Evolutionary conservation across 2,329 filamentous ascomycete genomes (phyloP).

Genomic region (Diaporthe nobilis): DNA sequence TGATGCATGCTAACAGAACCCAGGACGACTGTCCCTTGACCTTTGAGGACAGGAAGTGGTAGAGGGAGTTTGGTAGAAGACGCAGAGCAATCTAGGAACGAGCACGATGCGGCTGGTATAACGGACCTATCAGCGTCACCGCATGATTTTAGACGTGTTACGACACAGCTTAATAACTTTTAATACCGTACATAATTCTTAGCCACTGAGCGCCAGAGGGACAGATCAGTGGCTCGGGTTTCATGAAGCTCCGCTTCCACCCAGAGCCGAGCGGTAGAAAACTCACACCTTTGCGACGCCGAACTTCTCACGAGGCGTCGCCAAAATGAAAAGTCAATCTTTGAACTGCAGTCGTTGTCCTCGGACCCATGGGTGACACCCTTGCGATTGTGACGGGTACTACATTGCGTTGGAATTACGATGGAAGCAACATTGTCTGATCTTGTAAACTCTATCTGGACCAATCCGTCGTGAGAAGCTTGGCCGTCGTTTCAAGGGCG

Average conservation of each 20-base stretch:
- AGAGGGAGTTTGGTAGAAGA: conserved; percentile 40
- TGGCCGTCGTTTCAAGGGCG: conserved; percentile 1
- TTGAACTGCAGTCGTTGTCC: neutral
- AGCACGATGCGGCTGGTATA: conserved; percentile 22
- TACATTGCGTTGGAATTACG: neutral
- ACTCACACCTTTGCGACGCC: neutral
- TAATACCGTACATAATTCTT: conserved; percentile 39
- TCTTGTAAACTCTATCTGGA: conserved; percentile 21
- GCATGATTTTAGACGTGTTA: conserved; percentile 34
- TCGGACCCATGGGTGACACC: neutral
- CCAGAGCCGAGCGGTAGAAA: neutral
- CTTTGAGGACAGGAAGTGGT: conserved; percentile 72
- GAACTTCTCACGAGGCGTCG: too few relatives aligned
- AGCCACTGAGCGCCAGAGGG: neutral
- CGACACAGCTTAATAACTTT: conserved; percentile 39
- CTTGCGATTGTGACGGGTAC: conserved; percentile 5
- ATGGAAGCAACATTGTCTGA: conserved; percentile 19
- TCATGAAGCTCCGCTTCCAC: neutral
- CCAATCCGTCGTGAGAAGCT: conserved; percentile 4
- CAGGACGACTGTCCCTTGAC: conserved; percentile 88
- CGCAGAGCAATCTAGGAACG: neutral
- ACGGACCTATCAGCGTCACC: conserved; percentile 18
- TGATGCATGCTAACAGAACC: conserved; percentile 36
- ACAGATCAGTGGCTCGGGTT: neutral
- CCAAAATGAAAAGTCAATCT: neutral